Percentiles rank a stretch among this genome's conserved stretches.
These are phyloP conservation scores for Hypoxylon sp. DNA, from an alignment of 2,329 filamentous ascomycete species.

Conservation along the genomic window DNA sequence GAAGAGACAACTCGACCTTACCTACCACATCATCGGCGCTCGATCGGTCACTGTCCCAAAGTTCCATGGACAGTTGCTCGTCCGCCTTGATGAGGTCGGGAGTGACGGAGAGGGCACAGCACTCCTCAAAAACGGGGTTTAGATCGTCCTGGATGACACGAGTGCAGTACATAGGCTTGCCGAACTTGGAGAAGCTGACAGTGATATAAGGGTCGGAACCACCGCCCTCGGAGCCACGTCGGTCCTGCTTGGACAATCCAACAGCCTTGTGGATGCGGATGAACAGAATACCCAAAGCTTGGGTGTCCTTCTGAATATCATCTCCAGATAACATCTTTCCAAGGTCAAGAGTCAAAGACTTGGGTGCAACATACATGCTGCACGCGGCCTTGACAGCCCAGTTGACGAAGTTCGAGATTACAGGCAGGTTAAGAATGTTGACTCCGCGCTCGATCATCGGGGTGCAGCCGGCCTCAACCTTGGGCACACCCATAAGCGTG, in stretches of 20 bases:
- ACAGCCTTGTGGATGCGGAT: conserved; percentile 89
- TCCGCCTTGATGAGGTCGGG: conserved; percentile 92
- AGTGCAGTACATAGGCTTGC: conserved; percentile 97
- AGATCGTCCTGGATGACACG: conserved; percentile 94
- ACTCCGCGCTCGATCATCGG: conserved; percentile 93
- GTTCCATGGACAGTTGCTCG: conserved; percentile 90
- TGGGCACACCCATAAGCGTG: conserved; percentile 92
- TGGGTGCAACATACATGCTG: conserved; percentile 93
- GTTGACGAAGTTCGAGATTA: conserved; percentile 97
- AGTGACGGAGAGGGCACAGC: conserved; percentile 85
- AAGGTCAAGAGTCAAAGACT: conserved; percentile 92
- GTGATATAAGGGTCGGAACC: conserved; percentile 97
- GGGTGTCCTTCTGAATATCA: conserved; percentile 88
- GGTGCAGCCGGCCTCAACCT: conserved; percentile 88
- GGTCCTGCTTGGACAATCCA: conserved; percentile 91
- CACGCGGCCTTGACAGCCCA: conserved; percentile 90
- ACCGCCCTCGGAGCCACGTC: conserved; percentile 82
- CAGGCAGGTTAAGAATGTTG: conserved; percentile 89
- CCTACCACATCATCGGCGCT: conserved; percentile 95
- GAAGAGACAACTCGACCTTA: conserved; percentile 92
- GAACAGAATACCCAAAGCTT: conserved; percentile 90
- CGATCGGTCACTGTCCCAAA: conserved; percentile 95
- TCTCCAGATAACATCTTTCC: conserved; percentile 92
- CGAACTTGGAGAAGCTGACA: conserved; percentile 93
- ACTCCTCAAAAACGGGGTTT: conserved; percentile 93